Evolutionary conservation across 2,329 filamentous ascomycete genomes (phyloP), one percentile per base, ranked within the genome.

Genomic region (Phialophora tarda): DNA sequence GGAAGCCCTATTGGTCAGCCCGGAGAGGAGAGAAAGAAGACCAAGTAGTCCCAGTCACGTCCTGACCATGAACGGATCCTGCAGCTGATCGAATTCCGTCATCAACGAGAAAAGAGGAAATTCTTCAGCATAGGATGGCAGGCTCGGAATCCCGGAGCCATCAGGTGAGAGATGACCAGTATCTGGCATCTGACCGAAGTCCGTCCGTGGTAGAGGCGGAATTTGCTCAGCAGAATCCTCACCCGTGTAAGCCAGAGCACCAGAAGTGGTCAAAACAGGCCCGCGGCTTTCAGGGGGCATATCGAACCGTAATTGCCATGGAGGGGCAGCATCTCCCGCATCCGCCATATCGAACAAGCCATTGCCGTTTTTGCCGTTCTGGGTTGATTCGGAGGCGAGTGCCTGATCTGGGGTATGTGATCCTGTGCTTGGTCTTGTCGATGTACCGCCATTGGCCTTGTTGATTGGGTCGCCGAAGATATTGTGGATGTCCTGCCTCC

Each of bases 401-500:
- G 50, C 47, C 14, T 66, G 54, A 58, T 34, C 59, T 12, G 62
- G 67, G 12, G 64, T 64, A 28, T 68, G 67, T 32, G 53, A 60
- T 11, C 65, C 66, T 21, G 62, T 66, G 30, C 26, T 61, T 11
- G 64, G 11, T 54, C 55, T 57, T 5, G 62, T 59, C 4, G 64
- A 63, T 26, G 38, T 50, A 50, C 30, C 41, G 41, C 59, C 44
- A 47, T 62, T 63, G 47, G 54, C 60, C 58, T 71, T 69, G 50
- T 71, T 70, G 61, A 71, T 66, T n/a, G 69, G 64, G 59, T 73
- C 67, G n/a, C 78, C 78, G 60, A 80, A 80, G n/a, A 80, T 76
- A 67, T 78, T 78, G 62, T 78, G 77, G 47, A 80, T 78, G 65
- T 79, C 77, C 68, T 73, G 74, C 62, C 78, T 77, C 53, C 78